These are phyloP conservation scores for Calonectria montana DNA, from an alignment of 2,329 filamentous ascomycete species.

Conservation along the genomic window DNA sequence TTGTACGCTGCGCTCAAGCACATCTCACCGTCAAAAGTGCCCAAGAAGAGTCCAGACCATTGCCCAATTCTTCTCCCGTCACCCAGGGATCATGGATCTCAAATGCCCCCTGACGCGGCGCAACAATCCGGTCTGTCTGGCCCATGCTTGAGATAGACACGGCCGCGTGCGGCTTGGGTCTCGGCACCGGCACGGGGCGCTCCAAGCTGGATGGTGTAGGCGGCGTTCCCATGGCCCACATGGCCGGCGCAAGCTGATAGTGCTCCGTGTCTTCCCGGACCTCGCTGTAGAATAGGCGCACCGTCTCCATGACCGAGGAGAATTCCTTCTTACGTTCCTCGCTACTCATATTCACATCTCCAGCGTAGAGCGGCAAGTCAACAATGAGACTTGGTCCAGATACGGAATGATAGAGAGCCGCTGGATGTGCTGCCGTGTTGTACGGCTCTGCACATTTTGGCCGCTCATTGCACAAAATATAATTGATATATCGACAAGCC, in stretches of 20 bases:
- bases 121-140: neutral
- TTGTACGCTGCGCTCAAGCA: neutral
- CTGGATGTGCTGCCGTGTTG: constrained; percentile 36
- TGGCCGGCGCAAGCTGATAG: neutral
- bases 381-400: constrained; percentile 42
- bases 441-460: constrained; percentile 39
- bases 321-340: neutral
- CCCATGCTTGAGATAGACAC: neutral
- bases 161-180: neutral
- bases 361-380: constrained; percentile 32
- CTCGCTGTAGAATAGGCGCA: neutral
- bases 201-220: neutral
- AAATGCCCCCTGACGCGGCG: neutral
- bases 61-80: neutral
- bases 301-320: neutral
- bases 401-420: constrained; percentile 46
- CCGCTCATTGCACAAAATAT: constrained; percentile 49
- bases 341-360: neutral
- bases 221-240: neutral
- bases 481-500: constrained; percentile 43
- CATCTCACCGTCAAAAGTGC: neutral
- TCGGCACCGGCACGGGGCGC: neutral
- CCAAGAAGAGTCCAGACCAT: neutral
- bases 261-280: neutral
- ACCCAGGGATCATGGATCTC: neutral